Evolutionary conservation across 2,329 filamentous ascomycete species (phyloP).

Genomic region (Mycogone perniciosa): DNA sequence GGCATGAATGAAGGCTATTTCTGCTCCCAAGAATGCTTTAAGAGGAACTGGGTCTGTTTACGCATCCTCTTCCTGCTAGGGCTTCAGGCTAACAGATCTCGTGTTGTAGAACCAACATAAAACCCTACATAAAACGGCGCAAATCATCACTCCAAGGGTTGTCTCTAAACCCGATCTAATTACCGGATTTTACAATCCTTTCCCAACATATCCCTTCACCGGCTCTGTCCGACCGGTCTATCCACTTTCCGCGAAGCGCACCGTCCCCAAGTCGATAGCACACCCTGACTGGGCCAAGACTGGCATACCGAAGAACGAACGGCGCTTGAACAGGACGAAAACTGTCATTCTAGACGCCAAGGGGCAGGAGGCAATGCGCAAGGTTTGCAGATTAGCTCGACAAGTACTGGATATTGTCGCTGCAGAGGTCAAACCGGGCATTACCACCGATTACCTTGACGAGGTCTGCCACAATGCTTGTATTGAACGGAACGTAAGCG

Average conservation of each 20-base stretch:
- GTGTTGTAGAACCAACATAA: slow-evolving; percentile 69
- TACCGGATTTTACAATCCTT: slow-evolving; percentile 86
- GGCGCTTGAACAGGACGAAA: slow-evolving; percentile 66
- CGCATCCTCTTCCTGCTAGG: background rate
- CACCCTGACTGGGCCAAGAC: slow-evolving; percentile 83
- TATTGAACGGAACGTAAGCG: slow-evolving; percentile 73
- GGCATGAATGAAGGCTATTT: slow-evolving; percentile 87
- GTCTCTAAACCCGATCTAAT: slow-evolving; percentile 79
- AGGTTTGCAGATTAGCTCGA: slow-evolving; percentile 77
- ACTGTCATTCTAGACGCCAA: slow-evolving; percentile 75
- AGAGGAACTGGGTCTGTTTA: slow-evolving; percentile 81
- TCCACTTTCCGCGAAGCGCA: slow-evolving; percentile 65
- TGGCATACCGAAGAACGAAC: slow-evolving; percentile 62
- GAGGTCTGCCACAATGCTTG: slow-evolving; percentile 93
- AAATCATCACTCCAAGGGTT: slow-evolving; percentile 69
- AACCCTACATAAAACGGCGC: slow-evolving; percentile 61
- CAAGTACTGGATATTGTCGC: slow-evolving; percentile 93
- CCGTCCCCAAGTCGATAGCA: slow-evolving; percentile 71
- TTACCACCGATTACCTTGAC: slow-evolving; percentile 93
- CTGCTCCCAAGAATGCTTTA: slow-evolving; percentile 98
- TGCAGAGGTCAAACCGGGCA: slow-evolving; percentile 74
- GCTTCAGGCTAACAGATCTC: slow-evolving; percentile 12
- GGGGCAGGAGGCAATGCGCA: slow-evolving; percentile 84
- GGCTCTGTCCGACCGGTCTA: slow-evolving; percentile 82
- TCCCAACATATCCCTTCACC: slow-evolving; percentile 78